Evolutionary conservation across 805 yeast genomes (phyloP).

Genomic region (Ascoidea asiatica): DNA sequence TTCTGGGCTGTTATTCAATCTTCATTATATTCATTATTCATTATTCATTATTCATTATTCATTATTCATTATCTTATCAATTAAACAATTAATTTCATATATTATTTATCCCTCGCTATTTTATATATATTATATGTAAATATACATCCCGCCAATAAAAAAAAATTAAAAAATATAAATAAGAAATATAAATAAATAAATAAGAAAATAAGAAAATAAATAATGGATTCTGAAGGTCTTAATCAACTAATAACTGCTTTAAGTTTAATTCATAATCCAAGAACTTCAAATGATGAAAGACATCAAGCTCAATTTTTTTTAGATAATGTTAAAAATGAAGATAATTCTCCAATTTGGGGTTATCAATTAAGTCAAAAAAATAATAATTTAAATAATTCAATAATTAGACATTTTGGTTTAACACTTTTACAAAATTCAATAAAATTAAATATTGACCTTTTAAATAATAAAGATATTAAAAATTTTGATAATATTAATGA

Average conservation of each 20-base stretch:
- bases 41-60: no score
- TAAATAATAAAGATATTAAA: constrained; percentile 32
- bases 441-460: constrained; percentile 25
- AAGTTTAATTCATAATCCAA: constrained; percentile 57
- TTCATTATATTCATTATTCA: no score
- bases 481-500: constrained; percentile 31
- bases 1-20: no score
- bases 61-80: no score
- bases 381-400: constrained; percentile 34
- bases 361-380: constrained; percentile 61
- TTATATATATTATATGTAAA: no score
- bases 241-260: constrained; percentile 68
- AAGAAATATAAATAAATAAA: no score
- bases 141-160: no score
- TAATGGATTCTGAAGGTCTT: constrained; percentile 62
- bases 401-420: constrained; percentile 84
- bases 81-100: no score
- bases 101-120: no score
- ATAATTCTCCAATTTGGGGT: constrained; percentile 88
- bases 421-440: constrained; percentile 68
- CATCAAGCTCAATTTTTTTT: constrained; percentile 51
- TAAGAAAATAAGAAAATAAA: no score
- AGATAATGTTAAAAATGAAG: constrained; percentile 61
- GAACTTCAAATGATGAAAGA: constrained; percentile 43
- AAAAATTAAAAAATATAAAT: no score